Evolutionary conservation across 352 stramenopile species (phyloP), one percentile per base, ranked within the genome.

Genomic region (Phytophthora europaea): DNA sequence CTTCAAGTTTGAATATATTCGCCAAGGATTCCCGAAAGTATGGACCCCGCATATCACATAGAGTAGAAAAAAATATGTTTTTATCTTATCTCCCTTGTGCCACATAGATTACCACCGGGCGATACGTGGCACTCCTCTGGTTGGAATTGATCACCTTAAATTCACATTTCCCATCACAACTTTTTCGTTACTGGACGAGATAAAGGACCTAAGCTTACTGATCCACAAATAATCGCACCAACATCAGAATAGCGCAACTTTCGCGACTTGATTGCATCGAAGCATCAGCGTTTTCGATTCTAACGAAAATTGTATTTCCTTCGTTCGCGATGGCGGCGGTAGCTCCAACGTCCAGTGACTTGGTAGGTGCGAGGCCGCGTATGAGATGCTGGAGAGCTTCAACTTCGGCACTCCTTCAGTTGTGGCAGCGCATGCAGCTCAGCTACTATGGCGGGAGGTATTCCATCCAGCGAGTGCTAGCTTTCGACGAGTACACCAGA

Each of bases 381-480:
- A 26, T 1, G 18, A 40, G 13, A 20, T 18, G n/a, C 26, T 22
- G 47, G 47, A 6, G 33, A 38, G 23, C 3, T 51, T 62, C 51
- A 38, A 16, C 34, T 1, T 31, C 34, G 9, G 40, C 33, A 26
- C 2, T 62, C 16, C 28, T 52, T 16, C 22, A 6, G 0, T 40
- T 33, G 15, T 61, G 50, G 51, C 26, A 47, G 61, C n/a, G 36
- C 4, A 56, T 59, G 22, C 69, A 76, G 36, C 34, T 76, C 9
- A 72, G 62, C 45, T 67, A 72, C 6, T 53, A 61, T 15, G 62
- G 69, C 4, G 50, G 62, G 22, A 60, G 28, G 2, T 72, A 72
- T 43, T 72, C 65, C n/a, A 61, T 72, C 34, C 43, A 72, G 6
- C 55, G 65, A 22, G 13, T 36, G 23, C 47, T 66, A 3, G 65